Evolutionary conservation across 495 filamentous ascomycete genomes (phyloP), one percentile per base, ranked within the genome.

Genomic region (Trichoderma reesei): DNA sequence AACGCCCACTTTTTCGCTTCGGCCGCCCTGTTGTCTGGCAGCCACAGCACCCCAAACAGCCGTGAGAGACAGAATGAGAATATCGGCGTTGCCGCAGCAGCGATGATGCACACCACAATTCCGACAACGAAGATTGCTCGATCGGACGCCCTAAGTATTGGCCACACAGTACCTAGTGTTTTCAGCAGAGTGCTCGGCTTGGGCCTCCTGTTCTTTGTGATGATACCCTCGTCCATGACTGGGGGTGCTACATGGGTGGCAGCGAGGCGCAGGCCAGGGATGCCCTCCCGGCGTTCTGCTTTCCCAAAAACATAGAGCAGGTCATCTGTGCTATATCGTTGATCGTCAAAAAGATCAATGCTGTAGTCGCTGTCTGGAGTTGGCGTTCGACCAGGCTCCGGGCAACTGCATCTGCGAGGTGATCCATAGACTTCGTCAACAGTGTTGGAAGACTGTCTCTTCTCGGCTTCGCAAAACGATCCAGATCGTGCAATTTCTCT

Each of bases 21-120:
- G 3, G 74, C 74, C 5, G 78, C 74, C 31, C 71, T 72, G 31
- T 76, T 71, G 10, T 76, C 70, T 0, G 68, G 70, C 10, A 75
- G 66, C 71, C 85, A 91, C 71, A 96, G 89, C 0, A 88, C 85
- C 7, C 73, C 72, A 2, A 96, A 78, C 0, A 98, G 81, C 63
- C 88, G 81, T 3, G 92, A 83, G 42, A 98, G 88, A 39, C 89
- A 77, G 66, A 81, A 90, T 0, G 90, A 89, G 72, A 96, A 97
- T 0, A 85, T 72, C 0, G 94, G 92, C 0, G 87, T 92, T 48
- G 84, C 80, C 38, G 80, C 82, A 9, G 89, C 87, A 63, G 90
- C 86, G 1, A 86, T 67, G 7, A 88, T 68, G 4, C 89, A 83
- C 39, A 81, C 77, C 3, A 82, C 39, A 38, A 90, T 77, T 0